These are phyloP conservation scores for Epichloe scottii DNA, from an alignment of 2,329 filamentous ascomycete species.

Conservation along the genomic window DNA sequence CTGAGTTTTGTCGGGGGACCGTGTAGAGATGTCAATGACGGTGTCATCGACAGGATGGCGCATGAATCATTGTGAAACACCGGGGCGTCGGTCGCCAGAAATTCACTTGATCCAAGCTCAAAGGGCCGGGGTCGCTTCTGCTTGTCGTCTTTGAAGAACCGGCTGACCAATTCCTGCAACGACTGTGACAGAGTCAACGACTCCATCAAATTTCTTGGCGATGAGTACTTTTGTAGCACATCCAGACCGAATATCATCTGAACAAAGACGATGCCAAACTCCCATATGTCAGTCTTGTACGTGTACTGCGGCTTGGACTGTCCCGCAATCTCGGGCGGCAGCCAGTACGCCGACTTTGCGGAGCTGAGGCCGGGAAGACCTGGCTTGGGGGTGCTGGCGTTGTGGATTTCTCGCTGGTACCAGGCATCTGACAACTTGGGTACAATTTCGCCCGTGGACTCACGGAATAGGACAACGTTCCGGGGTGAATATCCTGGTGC, in stretches of 20 bases:
- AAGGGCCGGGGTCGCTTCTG: constrained; percentile 80
- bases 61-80: constrained; percentile 37
- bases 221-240: constrained; percentile 63
- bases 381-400: constrained; percentile 41
- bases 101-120: constrained; percentile 52
- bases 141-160: constrained; percentile 73
- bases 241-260: constrained; percentile 90
- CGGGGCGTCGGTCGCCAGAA: constrained; percentile 51
- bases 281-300: constrained; percentile 86
- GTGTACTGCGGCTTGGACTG: constrained; percentile 50
- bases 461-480: constrained; percentile 68
- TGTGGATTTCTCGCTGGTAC: constrained; percentile 57
- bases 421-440: constrained; percentile 65
- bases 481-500: constrained; percentile 70
- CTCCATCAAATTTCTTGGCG: constrained; percentile 61
- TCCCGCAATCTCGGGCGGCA: constrained; percentile 62
- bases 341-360: constrained; percentile 70
- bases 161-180: constrained; percentile 66
- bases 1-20: constrained; percentile 37
- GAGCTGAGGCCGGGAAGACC: constrained; percentile 40
- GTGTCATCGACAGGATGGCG: constrained; percentile 28
- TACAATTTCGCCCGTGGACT: constrained; percentile 53
- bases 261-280: constrained; percentile 79
- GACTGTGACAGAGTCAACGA: constrained; percentile 60
- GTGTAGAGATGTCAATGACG: constrained; percentile 28